Percentiles rank a stretch among this genome's conserved stretches.
These are phyloP conservation scores for Plasmodium gaboni DNA, from an alignment of 169 alveolate genomes.

Conservation along the genomic window DNA sequence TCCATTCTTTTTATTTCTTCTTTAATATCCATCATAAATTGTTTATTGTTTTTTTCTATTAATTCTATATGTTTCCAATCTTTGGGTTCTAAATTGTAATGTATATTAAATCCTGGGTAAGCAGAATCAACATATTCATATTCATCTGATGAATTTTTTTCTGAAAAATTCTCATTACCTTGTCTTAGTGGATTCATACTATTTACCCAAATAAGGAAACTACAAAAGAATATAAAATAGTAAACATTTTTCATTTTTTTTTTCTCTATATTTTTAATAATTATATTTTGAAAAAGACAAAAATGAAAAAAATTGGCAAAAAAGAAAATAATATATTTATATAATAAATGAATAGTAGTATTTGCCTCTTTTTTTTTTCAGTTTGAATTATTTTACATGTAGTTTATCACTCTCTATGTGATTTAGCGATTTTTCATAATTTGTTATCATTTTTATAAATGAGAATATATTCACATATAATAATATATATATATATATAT, in stretches of 20 bases:
- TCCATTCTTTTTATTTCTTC: constrained; percentile 57
- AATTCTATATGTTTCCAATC: constrained; percentile 60
- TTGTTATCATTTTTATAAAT: no score
- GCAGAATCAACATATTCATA: constrained; percentile 33
- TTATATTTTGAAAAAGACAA: neutral
- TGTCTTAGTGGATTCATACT: constrained; percentile 50
- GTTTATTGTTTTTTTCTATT: constrained; percentile 35
- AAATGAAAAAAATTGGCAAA: no score
- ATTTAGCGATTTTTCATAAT: no score
- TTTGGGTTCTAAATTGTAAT: constrained; percentile 67
- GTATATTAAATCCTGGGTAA: constrained; percentile 52
- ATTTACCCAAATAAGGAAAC: constrained; percentile 11
- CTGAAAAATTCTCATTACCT: constrained; percentile 72
- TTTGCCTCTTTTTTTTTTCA: no score
- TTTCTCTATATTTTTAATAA: neutral
- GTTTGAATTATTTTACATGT: no score
- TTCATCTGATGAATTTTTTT: constrained; percentile 8
- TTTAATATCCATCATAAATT: constrained; percentile 37
- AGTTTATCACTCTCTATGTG: no score
- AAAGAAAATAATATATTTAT: no score
- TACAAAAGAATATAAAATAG: neutral
- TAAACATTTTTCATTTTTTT: constrained; percentile 14
- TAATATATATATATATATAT: no score
- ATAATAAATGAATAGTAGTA: no score
- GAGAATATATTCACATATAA: no score